phyloP scores from a whole-genome alignment of 78 protist species.

The Dictyostelium firmibasis region DNA sequence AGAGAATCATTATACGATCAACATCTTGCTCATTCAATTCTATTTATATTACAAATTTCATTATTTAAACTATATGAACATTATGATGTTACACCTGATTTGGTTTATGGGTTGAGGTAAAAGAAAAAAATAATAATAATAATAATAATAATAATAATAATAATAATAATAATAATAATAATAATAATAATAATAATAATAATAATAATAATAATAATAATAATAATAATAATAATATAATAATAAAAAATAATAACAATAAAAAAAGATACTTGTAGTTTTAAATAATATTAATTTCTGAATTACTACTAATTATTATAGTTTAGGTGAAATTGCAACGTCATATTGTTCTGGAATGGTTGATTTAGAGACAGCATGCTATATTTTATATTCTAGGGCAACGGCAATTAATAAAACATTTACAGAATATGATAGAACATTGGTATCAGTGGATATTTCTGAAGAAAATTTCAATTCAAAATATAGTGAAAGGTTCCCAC shows the following conservation, averaged over 20 bases:
- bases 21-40: constrained; percentile 14
- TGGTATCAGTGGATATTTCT: constrained; percentile 24
- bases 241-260: too few relatives aligned
- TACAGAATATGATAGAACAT: constrained; percentile 11
- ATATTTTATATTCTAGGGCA: constrained; percentile 16
- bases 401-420: not conserved
- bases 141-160: too few relatives aligned
- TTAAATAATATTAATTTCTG: too few relatives aligned
- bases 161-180: too few relatives aligned
- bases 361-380: not conserved
- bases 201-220: too few relatives aligned
- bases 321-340: constrained; percentile 72
- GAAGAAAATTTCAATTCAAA: not conserved
- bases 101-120: not conserved
- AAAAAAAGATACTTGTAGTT: too few relatives aligned
- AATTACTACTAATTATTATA: not conserved
- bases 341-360: constrained; percentile 28
- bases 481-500: not conserved
- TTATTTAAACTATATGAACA: constrained; percentile 13
- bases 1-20: not conserved
- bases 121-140: too few relatives aligned
- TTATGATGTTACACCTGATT: constrained; percentile 24
- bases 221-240: too few relatives aligned
- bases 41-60: constrained; percentile 42
- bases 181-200: too few relatives aligned